phyloP scores from a whole-genome alignment of 768 basidiomycete species.

The Boletellus sp. region DNA sequence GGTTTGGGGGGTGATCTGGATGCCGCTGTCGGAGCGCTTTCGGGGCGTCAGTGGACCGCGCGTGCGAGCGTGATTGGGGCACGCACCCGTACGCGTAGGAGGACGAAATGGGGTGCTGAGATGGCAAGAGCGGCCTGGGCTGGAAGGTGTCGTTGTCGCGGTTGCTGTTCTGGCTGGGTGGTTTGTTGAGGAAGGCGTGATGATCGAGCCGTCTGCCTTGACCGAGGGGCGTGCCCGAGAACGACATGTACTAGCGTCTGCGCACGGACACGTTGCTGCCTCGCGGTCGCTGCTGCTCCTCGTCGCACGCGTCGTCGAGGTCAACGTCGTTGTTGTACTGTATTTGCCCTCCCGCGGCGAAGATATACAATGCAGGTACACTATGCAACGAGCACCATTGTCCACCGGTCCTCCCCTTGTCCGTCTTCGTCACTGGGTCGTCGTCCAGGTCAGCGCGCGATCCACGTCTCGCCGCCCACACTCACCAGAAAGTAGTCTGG shows the following conservation, averaged over 20 bases:
- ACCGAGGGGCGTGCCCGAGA: constrained; percentile 77
- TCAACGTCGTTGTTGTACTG: constrained; percentile 19
- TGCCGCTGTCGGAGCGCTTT: constrained; percentile 52
- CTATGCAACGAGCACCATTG: constrained; percentile 27
- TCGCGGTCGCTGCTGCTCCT: constrained; percentile 13
- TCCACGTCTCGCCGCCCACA: constrained; percentile 39
- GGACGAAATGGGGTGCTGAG: constrained; percentile 43
- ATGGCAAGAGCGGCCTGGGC: constrained; percentile 26
- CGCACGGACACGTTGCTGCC: constrained; percentile 18
- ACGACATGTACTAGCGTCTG: constrained; percentile 62
- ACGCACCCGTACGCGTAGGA: constrained; percentile 74
- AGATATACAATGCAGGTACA: constrained; percentile 23
- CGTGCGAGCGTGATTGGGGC: constrained; percentile 5
- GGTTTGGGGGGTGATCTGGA: constrained; percentile 60
- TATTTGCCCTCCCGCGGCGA: constrained; percentile 21
- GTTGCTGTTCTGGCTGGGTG: constrained; percentile 28
- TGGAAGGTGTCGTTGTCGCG: constrained; percentile 28
- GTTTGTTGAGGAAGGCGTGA: constrained; percentile 69
- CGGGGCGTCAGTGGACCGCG: constrained; percentile 13
- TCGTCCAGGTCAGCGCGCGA: background rate
- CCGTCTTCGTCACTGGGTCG: constrained; percentile 20
- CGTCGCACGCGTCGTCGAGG: constrained; percentile 8
- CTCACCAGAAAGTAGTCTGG: constrained; percentile 91
- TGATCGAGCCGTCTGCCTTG: constrained; percentile 87
- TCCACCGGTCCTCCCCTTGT: constrained; percentile 1